Base-by-base conservation (phyloP, 2,329 filamentous ascomycete genomes). In the Phymatotrichopsis omnivora region DNA sequence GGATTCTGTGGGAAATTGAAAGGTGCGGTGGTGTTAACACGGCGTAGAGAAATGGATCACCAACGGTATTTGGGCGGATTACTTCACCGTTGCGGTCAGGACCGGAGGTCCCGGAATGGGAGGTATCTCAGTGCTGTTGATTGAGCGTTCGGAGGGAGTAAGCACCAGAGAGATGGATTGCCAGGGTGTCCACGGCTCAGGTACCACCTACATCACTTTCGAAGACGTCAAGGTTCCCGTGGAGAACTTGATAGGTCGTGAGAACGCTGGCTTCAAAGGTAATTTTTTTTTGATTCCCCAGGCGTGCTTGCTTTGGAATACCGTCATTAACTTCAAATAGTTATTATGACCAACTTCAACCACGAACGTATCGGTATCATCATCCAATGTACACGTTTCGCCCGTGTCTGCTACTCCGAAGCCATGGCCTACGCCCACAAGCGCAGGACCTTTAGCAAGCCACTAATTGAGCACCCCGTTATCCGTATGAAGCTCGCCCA, bases 331-430 rank as follows among this genome's bases (percentile, higher is more conserved):
- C n/a, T n/a, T n/a, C n/a, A n/a, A n/a, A n/a, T n/a, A n/a, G 86
- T 93, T 62, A 89, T 98, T 72, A 96, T 96, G 89, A 95, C 85
- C 64, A 95, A 95, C 74, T 95, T 95, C 73, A 96, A 96, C 75
- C 91, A 96, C 73, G 91, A 98, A 70, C 85, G 91, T 53, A 87
- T 98, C 58, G 91, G 91, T 53, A 96, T 98, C 67, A 87, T 96
- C 68, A 96, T 96, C 70, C 91, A 98, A 68, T 93, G 80, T 61
- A 66, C 95, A 55, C 86, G 91, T 61, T 96, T 98, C 75, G 80
- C 84, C 32, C 86, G 91, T 56, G 89, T 96, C 56, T 95, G 87
- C 74, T 94, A 85, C 71, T 89, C 96, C 64, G 91, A 98, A 68
- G 84, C 82, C 19, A 76, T 96, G 65, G 93, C 93, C 66, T 98